Evolutionary conservation across 2,329 filamentous ascomycete species (phyloP).

Genomic region (Fusarium sulawesiense): DNA sequence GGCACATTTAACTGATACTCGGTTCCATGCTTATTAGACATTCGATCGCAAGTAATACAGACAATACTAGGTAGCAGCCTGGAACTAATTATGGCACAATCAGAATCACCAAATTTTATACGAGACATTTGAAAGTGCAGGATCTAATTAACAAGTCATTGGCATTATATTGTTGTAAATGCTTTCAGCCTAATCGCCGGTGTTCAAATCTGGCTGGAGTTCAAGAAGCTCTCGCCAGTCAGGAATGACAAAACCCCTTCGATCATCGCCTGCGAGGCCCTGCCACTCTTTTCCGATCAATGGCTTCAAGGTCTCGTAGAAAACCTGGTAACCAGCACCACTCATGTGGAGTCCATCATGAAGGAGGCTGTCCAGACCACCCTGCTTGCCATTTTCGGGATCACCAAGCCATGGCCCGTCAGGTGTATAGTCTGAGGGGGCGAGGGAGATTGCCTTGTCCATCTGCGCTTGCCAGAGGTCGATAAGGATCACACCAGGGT

Average conservation of each 20-base stretch:
- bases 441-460: conserved; percentile 71
- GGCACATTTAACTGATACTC: conserved; percentile 8
- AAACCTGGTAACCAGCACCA: conserved; percentile 63
- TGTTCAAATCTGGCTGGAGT: conserved; percentile 22
- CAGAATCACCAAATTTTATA: background rate
- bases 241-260: conserved; percentile 58
- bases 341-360: conserved; percentile 69
- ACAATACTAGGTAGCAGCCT: background rate
- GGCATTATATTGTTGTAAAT: background rate
- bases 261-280: conserved; percentile 51
- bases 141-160: background rate
- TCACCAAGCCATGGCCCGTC: conserved; percentile 62
- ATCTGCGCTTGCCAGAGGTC: conserved; percentile 87
- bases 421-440: conserved; percentile 66
- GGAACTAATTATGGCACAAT: background rate
- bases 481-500: conserved; percentile 75
- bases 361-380: conserved; percentile 64
- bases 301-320: conserved; percentile 61
- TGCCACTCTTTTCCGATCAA: conserved; percentile 61
- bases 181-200: conserved; percentile 14
- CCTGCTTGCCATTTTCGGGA: conserved; percentile 60
- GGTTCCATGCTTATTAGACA: background rate
- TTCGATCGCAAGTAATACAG: background rate
- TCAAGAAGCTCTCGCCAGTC: conserved; percentile 57
- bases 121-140: background rate